Percentiles rank a stretch among this genome's conserved stretches.
These are phyloP conservation scores for Hyaloscypha finlandica DNA, from an alignment of 495 filamentous ascomycete species.

Conservation along the genomic window DNA sequence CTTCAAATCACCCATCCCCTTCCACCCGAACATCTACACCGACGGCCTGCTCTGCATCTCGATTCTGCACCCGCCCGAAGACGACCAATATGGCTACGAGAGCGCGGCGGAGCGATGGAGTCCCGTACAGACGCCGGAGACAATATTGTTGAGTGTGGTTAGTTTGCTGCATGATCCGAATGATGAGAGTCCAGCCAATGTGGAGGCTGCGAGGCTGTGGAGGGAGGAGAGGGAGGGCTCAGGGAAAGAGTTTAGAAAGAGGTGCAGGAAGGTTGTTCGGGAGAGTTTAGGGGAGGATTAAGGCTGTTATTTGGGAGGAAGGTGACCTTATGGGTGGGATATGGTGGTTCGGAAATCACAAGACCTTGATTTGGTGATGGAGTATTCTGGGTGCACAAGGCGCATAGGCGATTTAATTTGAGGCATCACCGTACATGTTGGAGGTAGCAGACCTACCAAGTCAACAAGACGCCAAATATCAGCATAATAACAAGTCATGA, in stretches of 20 bases:
- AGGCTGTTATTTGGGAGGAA: not conserved
- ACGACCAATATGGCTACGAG: slow-evolving; percentile 96
- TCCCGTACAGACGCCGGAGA: slow-evolving; percentile 96
- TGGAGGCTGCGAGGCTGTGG: slow-evolving; percentile 88
- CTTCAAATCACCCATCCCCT: slow-evolving; percentile 81
- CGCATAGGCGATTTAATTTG: not conserved
- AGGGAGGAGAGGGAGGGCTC: slow-evolving; percentile 69
- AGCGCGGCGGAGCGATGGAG: slow-evolving; percentile 90
- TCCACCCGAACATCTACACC: slow-evolving; percentile 95
- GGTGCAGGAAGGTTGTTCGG: slow-evolving; percentile 75
- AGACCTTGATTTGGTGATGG: not conserved
- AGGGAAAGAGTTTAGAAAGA: slow-evolving; percentile 68
- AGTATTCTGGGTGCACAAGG: not conserved
- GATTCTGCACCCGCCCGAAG: slow-evolving; percentile 93
- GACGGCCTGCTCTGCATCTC: slow-evolving; percentile 93
- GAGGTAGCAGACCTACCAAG: not conserved
- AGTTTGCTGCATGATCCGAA: slow-evolving; percentile 92
- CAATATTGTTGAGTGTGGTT: slow-evolving; percentile 89
- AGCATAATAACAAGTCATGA: not conserved
- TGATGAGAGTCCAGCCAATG: slow-evolving; percentile 92
- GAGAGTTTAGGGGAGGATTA: slow-evolving; percentile 77
- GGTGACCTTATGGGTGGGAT: not conserved
- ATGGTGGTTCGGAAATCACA: not conserved
- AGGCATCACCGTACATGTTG: not conserved
- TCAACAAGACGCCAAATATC: not conserved